phyloP scores from a whole-genome alignment of 441 rosid species.

The Pelargonium myrrhifolium region DNA sequence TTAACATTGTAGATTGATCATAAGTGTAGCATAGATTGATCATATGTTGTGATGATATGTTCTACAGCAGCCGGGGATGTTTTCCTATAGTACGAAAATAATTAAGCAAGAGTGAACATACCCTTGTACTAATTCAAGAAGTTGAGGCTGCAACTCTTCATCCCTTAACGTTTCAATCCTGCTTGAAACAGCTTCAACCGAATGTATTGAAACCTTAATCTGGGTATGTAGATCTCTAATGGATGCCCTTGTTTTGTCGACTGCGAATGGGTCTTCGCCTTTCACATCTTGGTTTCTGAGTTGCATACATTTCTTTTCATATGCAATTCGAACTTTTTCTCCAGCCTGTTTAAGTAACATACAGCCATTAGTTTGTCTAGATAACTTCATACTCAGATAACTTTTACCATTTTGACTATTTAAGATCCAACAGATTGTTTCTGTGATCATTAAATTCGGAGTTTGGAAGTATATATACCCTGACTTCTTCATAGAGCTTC shows the following conservation, averaged over 20 bases:
- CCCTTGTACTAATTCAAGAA: slow-evolving; percentile 82
- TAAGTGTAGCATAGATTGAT: too few species aligned
- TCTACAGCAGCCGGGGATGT: too few species aligned
- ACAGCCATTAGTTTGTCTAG: too few species aligned
- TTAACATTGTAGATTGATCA: too few species aligned
- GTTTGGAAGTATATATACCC: slow-evolving; percentile 35
- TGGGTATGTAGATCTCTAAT: slow-evolving; percentile 79
- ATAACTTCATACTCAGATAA: neutral
- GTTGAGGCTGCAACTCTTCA: slow-evolving; percentile 93
- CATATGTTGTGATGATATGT: too few species aligned
- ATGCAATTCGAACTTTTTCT: slow-evolving; percentile 71
- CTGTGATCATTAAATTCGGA: neutral
- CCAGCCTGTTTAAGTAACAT: slow-evolving; percentile 47
- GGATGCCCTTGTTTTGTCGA: slow-evolving; percentile 65
- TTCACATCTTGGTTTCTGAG: slow-evolving; percentile 75
- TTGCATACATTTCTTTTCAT: slow-evolving; percentile 72
- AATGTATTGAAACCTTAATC: slow-evolving; percentile 70
- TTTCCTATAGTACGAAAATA: too few species aligned
- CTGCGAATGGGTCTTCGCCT: slow-evolving; percentile 53
- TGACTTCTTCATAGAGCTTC: slow-evolving; percentile 90
- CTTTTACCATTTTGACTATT: neutral
- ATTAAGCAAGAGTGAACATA: slow-evolving; percentile 21
- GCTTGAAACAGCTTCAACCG: slow-evolving; percentile 73
- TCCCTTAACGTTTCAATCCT: slow-evolving; percentile 82
- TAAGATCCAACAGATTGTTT: neutral